These are phyloP conservation scores for Trifolium subterraneum DNA, from an alignment of 306 rosid genomes.

Conservation along the genomic window DNA sequence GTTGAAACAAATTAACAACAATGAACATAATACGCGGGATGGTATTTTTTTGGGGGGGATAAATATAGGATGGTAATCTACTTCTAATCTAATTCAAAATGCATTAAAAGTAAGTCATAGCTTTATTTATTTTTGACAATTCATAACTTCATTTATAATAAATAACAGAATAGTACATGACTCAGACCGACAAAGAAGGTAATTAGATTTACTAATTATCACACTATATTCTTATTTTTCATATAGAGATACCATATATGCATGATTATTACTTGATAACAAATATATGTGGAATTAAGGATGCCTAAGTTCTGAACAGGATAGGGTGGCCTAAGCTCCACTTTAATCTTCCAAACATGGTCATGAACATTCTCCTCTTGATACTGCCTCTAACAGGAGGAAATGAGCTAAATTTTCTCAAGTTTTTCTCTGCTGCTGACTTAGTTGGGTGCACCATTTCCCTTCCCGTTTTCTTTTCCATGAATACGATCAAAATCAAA, in stretches of 20 bases:
- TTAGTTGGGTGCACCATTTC: slow-evolving; percentile 14
- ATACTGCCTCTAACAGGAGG: slow-evolving; percentile 50
- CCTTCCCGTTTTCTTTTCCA: slow-evolving; percentile 46
- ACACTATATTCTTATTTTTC: neutral
- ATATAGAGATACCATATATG: neutral
- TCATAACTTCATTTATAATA: neutral
- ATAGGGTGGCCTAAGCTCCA: slow-evolving; percentile 25
- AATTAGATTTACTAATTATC: neutral
- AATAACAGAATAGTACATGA: slow-evolving; percentile 5
- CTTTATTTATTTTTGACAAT: neutral
- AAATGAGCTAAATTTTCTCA: slow-evolving; percentile 9
- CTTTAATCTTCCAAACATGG: slow-evolving; percentile 43
- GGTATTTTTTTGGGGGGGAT: too few species aligned
- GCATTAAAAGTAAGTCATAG: neutral
- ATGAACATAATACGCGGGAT: neutral
- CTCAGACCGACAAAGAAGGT: neutral
- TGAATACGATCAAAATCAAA: slow-evolving; percentile 6
- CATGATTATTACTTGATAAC: neutral
- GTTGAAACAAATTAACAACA: neutral
- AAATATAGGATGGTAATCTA: neutral
- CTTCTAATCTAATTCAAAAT: slow-evolving; percentile 20
- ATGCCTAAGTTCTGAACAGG: slow-evolving; percentile 28
- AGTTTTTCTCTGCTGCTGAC: slow-evolving; percentile 21
- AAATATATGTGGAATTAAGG: neutral
- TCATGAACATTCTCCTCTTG: slow-evolving; percentile 52